Percentiles rank a stretch among this genome's conserved stretches.
phyloP scores from a whole-genome alignment of 1,284 basidiomycete species.

The Cutaneotrichosporon spelunceum region DNA sequence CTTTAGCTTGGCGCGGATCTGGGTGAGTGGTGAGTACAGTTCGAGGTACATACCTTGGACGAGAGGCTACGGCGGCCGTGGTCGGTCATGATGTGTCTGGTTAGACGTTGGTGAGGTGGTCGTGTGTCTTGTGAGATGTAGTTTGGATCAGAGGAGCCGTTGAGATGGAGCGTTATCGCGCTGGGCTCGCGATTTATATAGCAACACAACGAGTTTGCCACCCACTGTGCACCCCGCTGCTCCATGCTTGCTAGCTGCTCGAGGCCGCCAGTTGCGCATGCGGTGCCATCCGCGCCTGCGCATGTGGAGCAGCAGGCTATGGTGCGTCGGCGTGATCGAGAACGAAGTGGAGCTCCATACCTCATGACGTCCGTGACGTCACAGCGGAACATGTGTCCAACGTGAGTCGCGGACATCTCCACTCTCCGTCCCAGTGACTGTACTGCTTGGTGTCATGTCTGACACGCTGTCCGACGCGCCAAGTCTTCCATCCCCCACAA shows the following conservation, averaged over 20 bases:
- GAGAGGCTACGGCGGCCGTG: slow-evolving; percentile 41
- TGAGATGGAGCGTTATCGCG: too few species aligned
- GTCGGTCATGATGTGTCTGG: slow-evolving; percentile 18
- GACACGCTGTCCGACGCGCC: neutral
- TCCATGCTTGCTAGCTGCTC: too few species aligned
- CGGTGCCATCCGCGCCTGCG: neutral
- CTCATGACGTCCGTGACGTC: neutral
- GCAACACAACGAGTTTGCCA: too few species aligned
- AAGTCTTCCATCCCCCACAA: slow-evolving; percentile 10
- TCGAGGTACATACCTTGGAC: slow-evolving; percentile 35
- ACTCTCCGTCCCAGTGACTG: neutral
- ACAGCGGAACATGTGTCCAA: neutral
- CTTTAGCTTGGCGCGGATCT: slow-evolving; percentile 37
- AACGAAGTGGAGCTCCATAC: neutral
- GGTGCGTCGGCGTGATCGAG: neutral
- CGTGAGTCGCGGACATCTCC: neutral
- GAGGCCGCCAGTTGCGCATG: too few species aligned
- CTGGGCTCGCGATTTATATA: too few species aligned
- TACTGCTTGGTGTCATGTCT: neutral
- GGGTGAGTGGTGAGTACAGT: neutral
- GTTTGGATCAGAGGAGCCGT: too few species aligned
- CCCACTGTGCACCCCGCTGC: too few species aligned
- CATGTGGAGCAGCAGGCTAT: neutral
- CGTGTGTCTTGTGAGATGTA: too few species aligned
- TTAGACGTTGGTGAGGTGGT: too few species aligned